Evolutionary conservation across 2,329 filamentous ascomycete genomes (phyloP), one percentile per base, ranked within the genome.

Genomic region (Fusarium algeriense): DNA sequence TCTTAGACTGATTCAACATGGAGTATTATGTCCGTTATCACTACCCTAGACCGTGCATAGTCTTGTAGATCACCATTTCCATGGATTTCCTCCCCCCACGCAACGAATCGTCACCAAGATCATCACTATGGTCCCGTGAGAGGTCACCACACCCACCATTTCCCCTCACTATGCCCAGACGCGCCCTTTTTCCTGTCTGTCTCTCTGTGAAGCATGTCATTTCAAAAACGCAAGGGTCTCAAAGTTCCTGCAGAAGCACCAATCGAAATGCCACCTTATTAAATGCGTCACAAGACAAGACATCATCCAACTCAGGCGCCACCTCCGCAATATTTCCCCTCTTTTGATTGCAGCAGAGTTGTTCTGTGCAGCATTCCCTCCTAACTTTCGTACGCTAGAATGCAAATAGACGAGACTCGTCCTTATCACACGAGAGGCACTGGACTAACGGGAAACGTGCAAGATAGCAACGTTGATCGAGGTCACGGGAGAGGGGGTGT

Each of bases 401-500:
- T 64, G 40, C 35, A 55, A 37, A 32, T 30, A 52, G 67, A 28
- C 60, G 57, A 64, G 48, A 64, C 49, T 49, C 37, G 35, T 38
- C 48, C 41, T 64, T 57, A 64, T 64, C 61, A 57, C 41, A 44
- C 41, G 19, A 66, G 53, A 65, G 50, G 34, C 40, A 46, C 60
- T 34, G 23, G 32, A 28, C 62, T 60, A 66, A 60, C 45, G 53
- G 53, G 32, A 50, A 66, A 30, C 40, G 63, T 46, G 45, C 38
- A 23, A 60, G 48, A 60, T 53, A 23, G 26, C 57, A 57, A 57
- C 50, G n/a, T 38, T 45, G 45, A 53, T 40, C 40, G 43, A 57
- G 54, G 54, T 71, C 69, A 71, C 60, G 69, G 45, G 69, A 59
- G 60, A 71, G 69, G 60, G 66, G 55, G 69, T 72, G 64, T 72